Evolutionary conservation across 805 yeast species (phyloP).

Genomic region (Dipodascus geniculatus): DNA sequence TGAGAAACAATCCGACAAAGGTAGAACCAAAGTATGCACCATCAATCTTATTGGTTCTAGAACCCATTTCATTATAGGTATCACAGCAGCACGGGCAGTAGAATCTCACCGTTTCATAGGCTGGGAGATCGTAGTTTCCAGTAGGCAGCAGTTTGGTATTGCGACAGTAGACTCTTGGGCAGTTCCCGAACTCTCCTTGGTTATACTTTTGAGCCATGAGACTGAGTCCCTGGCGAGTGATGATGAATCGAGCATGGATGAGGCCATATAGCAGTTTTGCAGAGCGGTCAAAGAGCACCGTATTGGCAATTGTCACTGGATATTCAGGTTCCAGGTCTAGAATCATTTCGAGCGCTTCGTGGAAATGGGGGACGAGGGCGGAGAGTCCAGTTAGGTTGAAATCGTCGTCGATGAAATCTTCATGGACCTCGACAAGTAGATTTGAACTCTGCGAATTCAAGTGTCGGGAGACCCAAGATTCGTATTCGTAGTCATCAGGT

Average conservation of each 20-base stretch:
- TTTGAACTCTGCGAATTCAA: slow-evolving; percentile 76
- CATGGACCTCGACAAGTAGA: slow-evolving; percentile 82
- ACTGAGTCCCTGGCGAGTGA: slow-evolving; percentile 81
- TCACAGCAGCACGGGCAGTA: slow-evolving; percentile 95
- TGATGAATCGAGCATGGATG: slow-evolving; percentile 83
- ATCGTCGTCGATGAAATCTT: slow-evolving; percentile 91
- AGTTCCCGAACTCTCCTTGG: slow-evolving; percentile 76
- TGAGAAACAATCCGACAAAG: slow-evolving; percentile 84
- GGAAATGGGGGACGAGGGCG: slow-evolving; percentile 75
- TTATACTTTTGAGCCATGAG: slow-evolving; percentile 86
- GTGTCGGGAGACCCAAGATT: slow-evolving; percentile 75
- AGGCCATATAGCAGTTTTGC: slow-evolving; percentile 90
- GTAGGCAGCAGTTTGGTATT: slow-evolving; percentile 85
- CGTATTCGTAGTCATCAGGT: slow-evolving; percentile 30
- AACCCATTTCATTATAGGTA: slow-evolving; percentile 74
- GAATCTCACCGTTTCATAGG: slow-evolving; percentile 80
- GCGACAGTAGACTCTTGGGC: slow-evolving; percentile 84
- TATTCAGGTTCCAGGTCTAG: slow-evolving; percentile 65
- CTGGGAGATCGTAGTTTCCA: slow-evolving; percentile 84
- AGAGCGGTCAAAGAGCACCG: slow-evolving; percentile 71
- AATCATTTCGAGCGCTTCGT: slow-evolving; percentile 85
- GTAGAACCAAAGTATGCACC: slow-evolving; percentile 97
- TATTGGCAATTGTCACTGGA: slow-evolving; percentile 49
- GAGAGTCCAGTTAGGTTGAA: slow-evolving; percentile 87
- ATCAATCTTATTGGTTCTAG: slow-evolving; percentile 80